Percentiles rank a stretch among this genome's conserved stretches.
Evolutionary conservation across 2,329 filamentous ascomycete genomes (phyloP).

Genomic region (Ceratocystiopsis sp.): DNA sequence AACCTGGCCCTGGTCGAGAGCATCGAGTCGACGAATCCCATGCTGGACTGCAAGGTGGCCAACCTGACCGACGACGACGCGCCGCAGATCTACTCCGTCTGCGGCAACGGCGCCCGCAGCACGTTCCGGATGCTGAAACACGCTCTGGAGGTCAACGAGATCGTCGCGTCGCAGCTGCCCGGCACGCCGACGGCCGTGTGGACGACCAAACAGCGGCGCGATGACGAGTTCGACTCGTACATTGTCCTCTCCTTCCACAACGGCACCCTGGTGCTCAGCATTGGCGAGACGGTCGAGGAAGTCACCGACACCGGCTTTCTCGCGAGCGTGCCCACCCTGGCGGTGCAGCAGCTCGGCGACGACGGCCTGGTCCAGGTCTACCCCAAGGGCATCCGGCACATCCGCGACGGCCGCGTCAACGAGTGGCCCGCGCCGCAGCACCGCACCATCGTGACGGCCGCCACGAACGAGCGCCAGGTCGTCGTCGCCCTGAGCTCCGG

Average conservation of each 20-base stretch:
- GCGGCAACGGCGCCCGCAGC: conserved; percentile 74
- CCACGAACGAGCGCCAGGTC: conserved; percentile 85
- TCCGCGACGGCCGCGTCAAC: conserved; percentile 61
- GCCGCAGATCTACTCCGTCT: conserved; percentile 88
- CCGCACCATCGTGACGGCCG: conserved; percentile 83
- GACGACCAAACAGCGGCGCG: conserved; percentile 74
- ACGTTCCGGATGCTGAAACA: conserved; percentile 86
- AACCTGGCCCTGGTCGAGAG: conserved; percentile 76
- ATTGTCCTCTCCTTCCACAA: conserved; percentile 90
- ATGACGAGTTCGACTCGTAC: conserved; percentile 80
- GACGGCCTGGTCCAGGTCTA: conserved; percentile 89
- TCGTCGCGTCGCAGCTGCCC: conserved; percentile 84
- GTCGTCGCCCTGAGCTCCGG: conserved; percentile 87
- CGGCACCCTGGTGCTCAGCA: conserved; percentile 78
- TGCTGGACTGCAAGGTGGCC: conserved; percentile 79
- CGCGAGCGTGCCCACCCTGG: conserved; percentile 72
- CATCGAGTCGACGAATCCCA: conserved; percentile 75
- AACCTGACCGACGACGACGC: conserved; percentile 87
- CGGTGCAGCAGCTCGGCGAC: conserved; percentile 85
- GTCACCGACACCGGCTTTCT: conserved; percentile 88
- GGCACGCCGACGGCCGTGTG: conserved; percentile 83
- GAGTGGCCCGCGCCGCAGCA: conserved; percentile 92
- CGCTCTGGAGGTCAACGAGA: conserved; percentile 81
- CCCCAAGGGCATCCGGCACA: conserved; percentile 87
- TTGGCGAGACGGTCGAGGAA: conserved; percentile 92